Evolutionary conservation across 139 green algal species (phyloP).

Genomic region (Tetratostichococcus sp.): DNA sequence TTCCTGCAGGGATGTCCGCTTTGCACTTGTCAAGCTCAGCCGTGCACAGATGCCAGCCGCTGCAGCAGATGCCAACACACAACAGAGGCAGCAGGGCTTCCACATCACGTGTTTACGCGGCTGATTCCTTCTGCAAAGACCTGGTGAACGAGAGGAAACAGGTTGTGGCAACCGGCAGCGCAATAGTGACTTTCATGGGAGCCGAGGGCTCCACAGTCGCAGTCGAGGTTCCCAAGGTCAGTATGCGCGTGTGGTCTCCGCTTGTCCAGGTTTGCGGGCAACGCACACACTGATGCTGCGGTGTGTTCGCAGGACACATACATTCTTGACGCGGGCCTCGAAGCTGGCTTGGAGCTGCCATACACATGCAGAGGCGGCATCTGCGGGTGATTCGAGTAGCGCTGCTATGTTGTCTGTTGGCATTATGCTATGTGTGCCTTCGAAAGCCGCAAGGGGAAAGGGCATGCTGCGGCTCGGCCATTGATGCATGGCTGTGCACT

Average conservation of each 20-base stretch:
- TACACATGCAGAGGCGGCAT: conserved; percentile 80
- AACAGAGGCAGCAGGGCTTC: background rate
- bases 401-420: too few relatives aligned
- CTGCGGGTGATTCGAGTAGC: conserved; percentile 30
- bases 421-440: too few relatives aligned
- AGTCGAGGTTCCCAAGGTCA: conserved; percentile 45
- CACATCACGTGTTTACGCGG: background rate
- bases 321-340: conserved; percentile 84
- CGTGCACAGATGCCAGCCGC: background rate
- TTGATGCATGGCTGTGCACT: background rate
- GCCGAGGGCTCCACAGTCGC: conserved; percentile 39
- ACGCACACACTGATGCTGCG: too few relatives aligned
- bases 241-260: background rate
- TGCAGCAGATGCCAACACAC: background rate
- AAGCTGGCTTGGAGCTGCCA: conserved; percentile 82
- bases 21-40: background rate
- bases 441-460: too few relatives aligned
- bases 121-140: conserved; percentile 61
- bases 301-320: conserved; percentile 66
- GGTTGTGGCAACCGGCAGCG: conserved; percentile 37
- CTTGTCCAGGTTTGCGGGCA: too few relatives aligned
- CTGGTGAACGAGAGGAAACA: conserved; percentile 44
- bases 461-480: too few relatives aligned
- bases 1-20: background rate
- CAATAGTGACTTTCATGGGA: conserved; percentile 67